Base-by-base conservation (phyloP, 1,139 yeast species). In the Nakaseomyces glabratus region DNA sequence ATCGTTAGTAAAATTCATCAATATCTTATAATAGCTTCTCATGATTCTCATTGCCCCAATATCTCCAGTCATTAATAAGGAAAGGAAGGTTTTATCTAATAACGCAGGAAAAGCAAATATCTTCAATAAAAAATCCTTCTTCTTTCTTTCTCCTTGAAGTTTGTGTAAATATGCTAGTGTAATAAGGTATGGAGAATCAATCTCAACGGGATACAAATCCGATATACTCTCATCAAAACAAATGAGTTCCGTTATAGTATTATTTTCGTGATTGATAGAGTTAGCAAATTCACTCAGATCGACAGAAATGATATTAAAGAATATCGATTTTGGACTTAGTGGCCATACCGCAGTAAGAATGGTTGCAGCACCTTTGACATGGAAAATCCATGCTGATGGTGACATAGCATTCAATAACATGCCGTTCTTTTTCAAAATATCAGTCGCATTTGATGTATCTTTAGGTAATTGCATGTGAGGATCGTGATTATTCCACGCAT, bases 341-440 rank as follows among this genome's bases (percentile, higher is more conserved):
- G 95, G 95, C 82, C 96, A 86, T n/a, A 88, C 95, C 0, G 96
- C 95, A 0, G 95, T 82, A 36, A 88, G 64, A 29, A 88, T 88
- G 0, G 96, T 88, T 4, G 95, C 96, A 0, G 96, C 95, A 14
- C 96, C 97, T 49, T 93, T 82, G 9, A 88, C 96, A 53, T 88
- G 96, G 63, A 85, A 90, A 38, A 88, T 78, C 97, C 97, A 88
- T 0, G 96, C 95, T 4, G 93, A 78, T 1, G 96, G 90, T 1
- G 95, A 94, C 36, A 86, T 62, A 3, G 49, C 40, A 16, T 39
- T 46, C 10, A 26, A 11, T 21, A 26, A 17, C 30, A 26, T 26
- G 14, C 18, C 3, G 47, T 38, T 20, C 38, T 47, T 25, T 44
- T 38, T 62, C 30, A 26, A 26, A 6, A 21, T 21, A 26, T 26